A percentile compares a stretch with the other conserved stretches of the same genome.
phyloP scores from a whole-genome alignment of 139 green algal genomes.

The Picochlorum costavermella region DNA sequence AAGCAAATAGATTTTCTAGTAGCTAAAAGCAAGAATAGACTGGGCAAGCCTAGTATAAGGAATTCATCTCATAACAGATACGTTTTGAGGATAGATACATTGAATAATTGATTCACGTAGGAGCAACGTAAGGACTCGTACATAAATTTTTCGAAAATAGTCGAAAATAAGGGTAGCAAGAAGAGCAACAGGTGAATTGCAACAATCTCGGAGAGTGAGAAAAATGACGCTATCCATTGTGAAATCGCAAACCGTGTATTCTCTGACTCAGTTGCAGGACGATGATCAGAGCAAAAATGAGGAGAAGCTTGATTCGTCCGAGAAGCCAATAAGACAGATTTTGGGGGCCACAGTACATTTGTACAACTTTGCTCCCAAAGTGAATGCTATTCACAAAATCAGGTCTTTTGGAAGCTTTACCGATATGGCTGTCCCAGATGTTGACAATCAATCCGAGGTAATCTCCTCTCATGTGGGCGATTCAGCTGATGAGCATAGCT shows the following conservation, averaged over 20 bases:
- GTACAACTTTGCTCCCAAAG: slow-evolving; percentile 19
- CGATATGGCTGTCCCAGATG: slow-evolving; percentile 25
- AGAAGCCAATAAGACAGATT: slow-evolving; percentile 28
- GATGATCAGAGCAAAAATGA: background rate
- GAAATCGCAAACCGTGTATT: background rate
- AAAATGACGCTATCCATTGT: background rate
- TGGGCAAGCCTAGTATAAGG: too few species aligned
- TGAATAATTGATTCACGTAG: too few species aligned
- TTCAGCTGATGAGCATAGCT: background rate
- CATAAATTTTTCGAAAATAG: too few species aligned
- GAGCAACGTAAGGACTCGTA: too few species aligned
- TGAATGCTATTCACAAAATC: slow-evolving; percentile 27
- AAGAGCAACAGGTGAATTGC: too few species aligned
- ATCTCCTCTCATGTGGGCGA: background rate
- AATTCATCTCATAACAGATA: too few species aligned
- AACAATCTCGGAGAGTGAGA: too few species aligned
- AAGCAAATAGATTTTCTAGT: too few species aligned
- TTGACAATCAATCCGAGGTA: slow-evolving; percentile 11
- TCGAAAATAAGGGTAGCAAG: too few species aligned
- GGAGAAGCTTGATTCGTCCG: background rate
- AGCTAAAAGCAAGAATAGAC: too few species aligned
- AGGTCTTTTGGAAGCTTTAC: slow-evolving; percentile 47
- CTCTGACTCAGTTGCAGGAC: background rate
- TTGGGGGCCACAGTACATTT: slow-evolving; percentile 21
- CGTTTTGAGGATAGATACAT: too few species aligned